phyloP scores from a whole-genome alignment of 2,329 filamentous ascomycete species.

The Calonectria montana region DNA sequence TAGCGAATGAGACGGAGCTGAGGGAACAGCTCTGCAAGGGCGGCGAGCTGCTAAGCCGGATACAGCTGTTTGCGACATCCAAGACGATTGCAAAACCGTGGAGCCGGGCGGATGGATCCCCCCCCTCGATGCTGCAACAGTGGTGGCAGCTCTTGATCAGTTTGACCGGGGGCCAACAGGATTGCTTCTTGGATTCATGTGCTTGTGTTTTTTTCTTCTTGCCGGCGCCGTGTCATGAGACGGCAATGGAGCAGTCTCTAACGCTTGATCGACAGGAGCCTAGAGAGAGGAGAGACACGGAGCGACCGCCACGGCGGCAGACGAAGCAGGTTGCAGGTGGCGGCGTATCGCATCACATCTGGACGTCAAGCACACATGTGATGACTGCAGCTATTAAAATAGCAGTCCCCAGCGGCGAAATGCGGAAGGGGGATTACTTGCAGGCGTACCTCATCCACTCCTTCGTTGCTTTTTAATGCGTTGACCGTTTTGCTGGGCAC shows the following conservation, averaged over 20 bases:
- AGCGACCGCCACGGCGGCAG: background rate
- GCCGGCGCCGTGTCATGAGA: conserved; percentile 2
- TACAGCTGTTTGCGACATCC: conserved; percentile 9
- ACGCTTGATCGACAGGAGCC: conserved; percentile 25
- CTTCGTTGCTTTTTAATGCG: background rate
- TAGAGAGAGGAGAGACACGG: background rate
- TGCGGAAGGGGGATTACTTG: background rate
- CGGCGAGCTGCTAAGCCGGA: conserved; percentile 8
- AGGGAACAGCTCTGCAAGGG: conserved; percentile 3
- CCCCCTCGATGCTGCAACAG: conserved; percentile 13
- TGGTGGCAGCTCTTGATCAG: background rate
- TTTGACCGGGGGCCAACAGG: background rate
- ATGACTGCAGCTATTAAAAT: conserved; percentile 12
- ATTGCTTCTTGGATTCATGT: background rate
- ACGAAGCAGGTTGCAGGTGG: conserved; percentile 3
- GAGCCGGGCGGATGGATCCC: conserved; percentile 13
- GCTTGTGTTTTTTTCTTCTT: background rate
- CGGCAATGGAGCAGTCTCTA: conserved; percentile 10
- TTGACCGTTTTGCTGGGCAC: conserved; percentile 6
- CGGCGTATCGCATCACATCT: background rate
- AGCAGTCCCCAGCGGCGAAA: conserved; percentile 13
- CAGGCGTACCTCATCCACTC: conserved; percentile 14
- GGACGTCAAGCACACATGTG: background rate
- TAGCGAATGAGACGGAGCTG: background rate
- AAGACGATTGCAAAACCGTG: conserved; percentile 21